Evolutionary conservation across 2,329 filamentous ascomycete species (phyloP).

Genomic region (Aspergillus aculeatus): DNA sequence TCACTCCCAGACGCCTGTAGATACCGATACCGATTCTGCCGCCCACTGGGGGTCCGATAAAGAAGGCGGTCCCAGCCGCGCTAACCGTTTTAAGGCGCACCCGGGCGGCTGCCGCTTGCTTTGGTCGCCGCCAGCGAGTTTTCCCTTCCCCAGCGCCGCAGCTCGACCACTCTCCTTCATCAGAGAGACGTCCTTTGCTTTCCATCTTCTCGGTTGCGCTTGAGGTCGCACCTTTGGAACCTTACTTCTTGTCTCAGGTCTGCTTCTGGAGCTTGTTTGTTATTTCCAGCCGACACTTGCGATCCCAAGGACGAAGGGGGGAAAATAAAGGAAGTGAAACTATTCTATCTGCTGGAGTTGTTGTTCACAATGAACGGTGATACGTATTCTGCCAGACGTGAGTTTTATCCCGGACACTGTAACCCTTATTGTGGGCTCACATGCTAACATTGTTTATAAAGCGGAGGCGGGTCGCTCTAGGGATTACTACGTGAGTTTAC

Average conservation of each 20-base stretch:
- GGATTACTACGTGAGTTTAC: conserved; percentile 52
- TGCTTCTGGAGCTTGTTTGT: not conserved
- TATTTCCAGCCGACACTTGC: not conserved
- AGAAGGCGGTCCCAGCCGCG: conserved; percentile 28
- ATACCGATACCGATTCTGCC: conserved; percentile 24
- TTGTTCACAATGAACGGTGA: conserved; percentile 74
- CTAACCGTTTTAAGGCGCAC: conserved; percentile 22
- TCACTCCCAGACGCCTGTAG: too few relatives aligned
- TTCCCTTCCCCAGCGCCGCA: conserved; percentile 28
- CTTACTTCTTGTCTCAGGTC: not conserved
- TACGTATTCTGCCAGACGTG: conserved; percentile 76
- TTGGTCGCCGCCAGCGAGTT: conserved; percentile 33
- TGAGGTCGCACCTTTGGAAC: conserved; percentile 1
- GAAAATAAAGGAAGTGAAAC: conserved; percentile 10
- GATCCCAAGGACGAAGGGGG: not conserved
- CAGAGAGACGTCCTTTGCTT: conserved; percentile 2
- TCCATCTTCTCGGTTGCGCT: conserved; percentile 7
- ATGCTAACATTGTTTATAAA: conserved; percentile 33
- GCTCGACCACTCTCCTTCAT: conserved; percentile 9
- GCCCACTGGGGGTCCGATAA: not conserved
- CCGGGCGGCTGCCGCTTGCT: conserved; percentile 11
- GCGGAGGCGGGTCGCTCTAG: conserved; percentile 54
- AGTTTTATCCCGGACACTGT: conserved; percentile 19
- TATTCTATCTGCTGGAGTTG: conserved; percentile 20
- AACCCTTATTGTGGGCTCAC: conserved; percentile 12